Percentiles rank a stretch among this genome's conserved stretches.
Evolutionary conservation across 805 yeast species (phyloP).

Genomic region (Citeromyces matritensis): DNA sequence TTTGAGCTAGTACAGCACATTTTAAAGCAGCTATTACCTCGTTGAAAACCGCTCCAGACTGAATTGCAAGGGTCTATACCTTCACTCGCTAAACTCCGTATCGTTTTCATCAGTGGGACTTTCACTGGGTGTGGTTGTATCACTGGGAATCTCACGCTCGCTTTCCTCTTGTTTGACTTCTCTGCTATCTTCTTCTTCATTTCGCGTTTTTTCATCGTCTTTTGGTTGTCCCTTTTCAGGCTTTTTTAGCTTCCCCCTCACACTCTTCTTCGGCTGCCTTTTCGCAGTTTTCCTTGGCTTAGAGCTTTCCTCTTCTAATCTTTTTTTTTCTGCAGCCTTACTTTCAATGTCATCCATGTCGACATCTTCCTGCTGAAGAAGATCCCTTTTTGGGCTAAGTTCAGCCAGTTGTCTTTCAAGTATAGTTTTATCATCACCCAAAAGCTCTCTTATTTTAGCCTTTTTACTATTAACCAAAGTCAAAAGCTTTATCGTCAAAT

Average conservation of each 20-base stretch:
- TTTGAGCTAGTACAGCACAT: too few species aligned
- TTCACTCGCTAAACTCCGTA: slow-evolving; percentile 1
- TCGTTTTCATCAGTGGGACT: not conserved
- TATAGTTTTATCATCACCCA: not conserved
- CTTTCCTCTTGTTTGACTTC: not conserved
- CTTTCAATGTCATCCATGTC: not conserved
- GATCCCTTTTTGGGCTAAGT: not conserved
- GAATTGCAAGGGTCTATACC: too few species aligned
- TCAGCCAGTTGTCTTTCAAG: not conserved
- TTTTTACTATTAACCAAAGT: slow-evolving; percentile 1
- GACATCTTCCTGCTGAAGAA: not conserved
- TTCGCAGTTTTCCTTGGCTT: too few species aligned
- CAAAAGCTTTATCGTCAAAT: slow-evolving; percentile 1
- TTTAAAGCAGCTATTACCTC: too few species aligned
- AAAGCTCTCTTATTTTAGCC: slow-evolving; percentile 1
- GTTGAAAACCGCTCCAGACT: too few species aligned
- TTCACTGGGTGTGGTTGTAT: slow-evolving; percentile 1
- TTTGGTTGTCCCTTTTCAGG: too few species aligned
- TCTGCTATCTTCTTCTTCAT: too few species aligned
- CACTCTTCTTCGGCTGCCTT: too few species aligned
- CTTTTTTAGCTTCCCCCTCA: too few species aligned
- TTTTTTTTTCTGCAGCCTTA: not conserved
- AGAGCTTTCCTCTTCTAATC: not conserved
- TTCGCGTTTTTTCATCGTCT: too few species aligned
- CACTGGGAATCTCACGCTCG: not conserved